Percentiles rank a stretch among this genome's conserved stretches.
Evolutionary conservation across 1,284 basidiomycete genomes (phyloP).

Genomic region (Tremellales sp.): DNA sequence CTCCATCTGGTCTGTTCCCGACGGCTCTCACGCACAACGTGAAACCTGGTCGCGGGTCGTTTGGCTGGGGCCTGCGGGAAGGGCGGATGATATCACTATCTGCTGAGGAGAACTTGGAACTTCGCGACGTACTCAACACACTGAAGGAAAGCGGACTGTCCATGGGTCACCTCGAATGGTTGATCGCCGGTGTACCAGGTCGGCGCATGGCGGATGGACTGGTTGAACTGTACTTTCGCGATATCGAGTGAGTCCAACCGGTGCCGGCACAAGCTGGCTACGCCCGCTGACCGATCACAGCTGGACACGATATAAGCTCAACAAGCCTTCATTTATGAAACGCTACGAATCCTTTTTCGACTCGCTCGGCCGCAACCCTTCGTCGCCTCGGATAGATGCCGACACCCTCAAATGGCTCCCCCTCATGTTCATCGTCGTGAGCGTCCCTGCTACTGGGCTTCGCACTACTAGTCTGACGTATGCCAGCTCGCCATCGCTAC

Average conservation of each 20-base stretch:
- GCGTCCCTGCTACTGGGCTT: conserved; percentile 7
- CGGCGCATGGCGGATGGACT: conserved; percentile 47
- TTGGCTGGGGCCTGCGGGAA: conserved; percentile 44
- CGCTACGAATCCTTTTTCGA: conserved; percentile 47
- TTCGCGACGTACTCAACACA: conserved; percentile 43
- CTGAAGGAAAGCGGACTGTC: conserved; percentile 48
- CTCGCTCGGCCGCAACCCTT: conserved; percentile 41
- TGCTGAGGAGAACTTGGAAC: conserved; percentile 38
- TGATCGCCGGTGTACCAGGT: conserved; percentile 47
- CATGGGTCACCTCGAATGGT: conserved; percentile 45
- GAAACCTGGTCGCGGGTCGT: conserved; percentile 33
- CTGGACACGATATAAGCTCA: conserved; percentile 52
- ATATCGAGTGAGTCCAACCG: conserved; percentile 32
- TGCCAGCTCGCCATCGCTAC: conserved; percentile 49
- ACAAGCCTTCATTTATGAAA: conserved; percentile 44
- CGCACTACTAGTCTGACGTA: not conserved
- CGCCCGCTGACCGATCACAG: conserved; percentile 24
- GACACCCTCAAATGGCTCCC: conserved; percentile 50
- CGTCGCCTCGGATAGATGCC: conserved; percentile 44
- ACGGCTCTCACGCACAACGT: conserved; percentile 29
- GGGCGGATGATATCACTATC: conserved; percentile 38
- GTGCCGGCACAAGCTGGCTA: not conserved
- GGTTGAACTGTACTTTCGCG: conserved; percentile 46
- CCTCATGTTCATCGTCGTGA: conserved; percentile 49
- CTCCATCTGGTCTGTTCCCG: conserved; percentile 44